Percentiles rank a stretch among this genome's conserved stretches.
phyloP scores from a whole-genome alignment of 257 asterid genomes.

The Rauvolfia tetraphylla region DNA sequence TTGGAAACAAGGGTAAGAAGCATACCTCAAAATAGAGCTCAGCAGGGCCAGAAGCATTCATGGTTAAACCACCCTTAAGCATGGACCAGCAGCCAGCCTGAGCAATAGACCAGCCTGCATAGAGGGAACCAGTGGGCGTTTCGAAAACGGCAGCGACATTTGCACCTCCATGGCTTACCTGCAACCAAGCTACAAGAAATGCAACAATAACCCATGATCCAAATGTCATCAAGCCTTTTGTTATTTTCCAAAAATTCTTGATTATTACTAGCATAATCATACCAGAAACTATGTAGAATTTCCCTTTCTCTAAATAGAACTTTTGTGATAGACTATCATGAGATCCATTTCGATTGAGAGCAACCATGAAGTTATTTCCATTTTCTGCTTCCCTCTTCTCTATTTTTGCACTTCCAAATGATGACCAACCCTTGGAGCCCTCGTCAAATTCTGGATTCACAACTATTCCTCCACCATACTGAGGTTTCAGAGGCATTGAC shows the following conservation, averaged over 20 bases:
- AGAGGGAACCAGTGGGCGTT: slow-evolving; percentile 24
- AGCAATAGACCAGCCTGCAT: slow-evolving; percentile 47
- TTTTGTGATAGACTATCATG: slow-evolving; percentile 39
- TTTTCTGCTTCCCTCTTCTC: slow-evolving; percentile 23
- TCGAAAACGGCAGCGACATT: slow-evolving; percentile 38
- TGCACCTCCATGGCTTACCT: slow-evolving; percentile 46
- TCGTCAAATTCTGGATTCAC: slow-evolving; percentile 48
- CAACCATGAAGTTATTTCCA: slow-evolving; percentile 48
- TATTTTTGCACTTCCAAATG: slow-evolving; percentile 32
- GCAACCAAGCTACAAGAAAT: slow-evolving; percentile 56
- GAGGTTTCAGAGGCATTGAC: slow-evolving; percentile 41
- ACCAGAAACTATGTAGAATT: slow-evolving; percentile 62
- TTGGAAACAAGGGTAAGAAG: not conserved
- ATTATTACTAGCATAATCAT: not conserved
- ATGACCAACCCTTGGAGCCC: slow-evolving; percentile 56
- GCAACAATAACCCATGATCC: not conserved
- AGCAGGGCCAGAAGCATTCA: slow-evolving; percentile 35
- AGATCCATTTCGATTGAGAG: slow-evolving; percentile 29
- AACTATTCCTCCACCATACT: slow-evolving; percentile 61
- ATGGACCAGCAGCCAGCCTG: slow-evolving; percentile 53
- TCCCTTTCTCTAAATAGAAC: slow-evolving; percentile 34
- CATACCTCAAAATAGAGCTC: slow-evolving; percentile 44
- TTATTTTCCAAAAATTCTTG: no score
- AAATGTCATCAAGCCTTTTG: no score
- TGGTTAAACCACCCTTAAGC: slow-evolving; percentile 58